Evolutionary conservation across 352 stramenopile species (phyloP), one percentile per base, ranked within the genome.

Genomic region (Pythium volutum): DNA sequence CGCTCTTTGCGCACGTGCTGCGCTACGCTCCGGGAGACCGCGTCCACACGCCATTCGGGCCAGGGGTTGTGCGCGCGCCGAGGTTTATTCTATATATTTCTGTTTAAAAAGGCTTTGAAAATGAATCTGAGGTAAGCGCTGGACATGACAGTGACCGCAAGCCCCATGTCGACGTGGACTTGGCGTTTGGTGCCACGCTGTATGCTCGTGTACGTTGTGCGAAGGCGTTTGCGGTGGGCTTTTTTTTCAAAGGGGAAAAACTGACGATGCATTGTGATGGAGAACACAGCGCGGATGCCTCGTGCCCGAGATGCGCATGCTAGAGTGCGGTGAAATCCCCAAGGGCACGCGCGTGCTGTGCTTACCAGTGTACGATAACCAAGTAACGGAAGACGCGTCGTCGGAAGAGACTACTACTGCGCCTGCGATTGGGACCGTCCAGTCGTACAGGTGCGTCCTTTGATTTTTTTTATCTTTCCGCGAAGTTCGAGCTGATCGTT

Each of bases 1-100:
- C 74, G 74, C 74, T 93, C 48, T 84, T 93, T 53, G 79, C 84
- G 48, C 74, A 85, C 59, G 71, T 74, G 50, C 61, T 93, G 52
- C 84, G 84, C 53, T 93, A 89, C 56, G 60, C 68, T 26, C 60
- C 55, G 11, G 84, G 84, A 31, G 84, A 93, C 62, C 59, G 55
- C 25, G 84, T 93, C 25, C 75, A 73, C 55, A 91, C 81, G 31
- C 76, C 80, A 16, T 94, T 88, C 47, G 84, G 84, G 2, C 49
- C 68, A 2, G 84, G 84, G 9, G 56, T 71, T 27, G 82, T 94
- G 45, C 54, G 63, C 43, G 64, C 55, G 18, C 52, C 60, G 9
- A 75, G 71, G 71, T 76, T 16, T 27, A 3, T 25, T 48, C 16
- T 48, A 5, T 48, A 36, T 8, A 36, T 4, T 10, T 48, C 2